Evolutionary conservation across 768 basidiomycete genomes (phyloP).

Genomic region (Tulasnella sp.): DNA sequence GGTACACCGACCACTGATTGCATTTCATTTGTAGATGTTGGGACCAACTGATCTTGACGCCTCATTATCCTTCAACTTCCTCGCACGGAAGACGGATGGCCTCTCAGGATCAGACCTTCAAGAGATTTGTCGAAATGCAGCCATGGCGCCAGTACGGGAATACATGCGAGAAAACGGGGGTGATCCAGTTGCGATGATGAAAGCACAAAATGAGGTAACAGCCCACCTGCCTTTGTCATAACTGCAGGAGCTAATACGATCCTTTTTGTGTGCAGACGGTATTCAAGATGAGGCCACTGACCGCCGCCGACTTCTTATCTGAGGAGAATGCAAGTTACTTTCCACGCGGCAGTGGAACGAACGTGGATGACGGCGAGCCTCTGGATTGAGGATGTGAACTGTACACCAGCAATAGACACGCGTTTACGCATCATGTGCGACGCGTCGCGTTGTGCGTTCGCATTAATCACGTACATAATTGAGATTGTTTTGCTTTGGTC

Average conservation of each 20-base stretch:
- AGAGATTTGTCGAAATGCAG: slow-evolving; percentile 87
- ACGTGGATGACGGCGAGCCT: not conserved
- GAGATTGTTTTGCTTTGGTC: not conserved
- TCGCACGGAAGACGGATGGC: slow-evolving; percentile 63
- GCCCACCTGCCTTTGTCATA: not conserved
- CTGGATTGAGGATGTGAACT: too few species aligned
- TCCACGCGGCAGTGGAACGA: too few species aligned
- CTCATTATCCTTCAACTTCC: slow-evolving; percentile 45
- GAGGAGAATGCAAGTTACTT: slow-evolving; percentile 5
- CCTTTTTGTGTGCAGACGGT: slow-evolving; percentile 28
- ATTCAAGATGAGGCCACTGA: slow-evolving; percentile 65
- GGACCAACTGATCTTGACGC: slow-evolving; percentile 59
- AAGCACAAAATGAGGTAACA: slow-evolving; percentile 35
- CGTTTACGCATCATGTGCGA: too few species aligned
- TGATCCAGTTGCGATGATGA: slow-evolving; percentile 41
- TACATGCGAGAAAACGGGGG: slow-evolving; percentile 44
- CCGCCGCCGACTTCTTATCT: slow-evolving; percentile 52
- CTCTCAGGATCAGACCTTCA: slow-evolving; percentile 83
- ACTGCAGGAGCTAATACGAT: not conserved
- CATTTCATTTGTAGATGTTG: slow-evolving; percentile 53
- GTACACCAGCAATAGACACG: not conserved
- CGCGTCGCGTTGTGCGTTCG: too few species aligned
- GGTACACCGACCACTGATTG: not conserved
- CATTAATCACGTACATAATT: too few species aligned
- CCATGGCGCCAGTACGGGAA: slow-evolving; percentile 85